Base-by-base conservation (phyloP, 176 grass and related monocot genomes). In the Tillandsia leiboldiana region DNA sequence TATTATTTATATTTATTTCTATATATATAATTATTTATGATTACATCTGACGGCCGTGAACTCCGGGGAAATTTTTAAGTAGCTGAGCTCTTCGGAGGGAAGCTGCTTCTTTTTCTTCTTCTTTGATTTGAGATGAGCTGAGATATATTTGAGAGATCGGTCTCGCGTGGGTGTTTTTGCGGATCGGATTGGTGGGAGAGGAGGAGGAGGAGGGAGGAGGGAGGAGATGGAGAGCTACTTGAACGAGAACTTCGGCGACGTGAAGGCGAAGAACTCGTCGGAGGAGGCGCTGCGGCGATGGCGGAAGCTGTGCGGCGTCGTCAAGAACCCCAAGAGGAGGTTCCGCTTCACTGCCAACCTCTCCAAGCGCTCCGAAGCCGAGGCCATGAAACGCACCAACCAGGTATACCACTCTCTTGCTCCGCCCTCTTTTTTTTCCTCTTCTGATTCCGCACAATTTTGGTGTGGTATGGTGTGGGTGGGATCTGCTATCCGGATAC, bases 291-390 rank as follows among this genome's bases (percentile, higher is more conserved):
- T 97, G 12, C 79, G 76, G 18, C 89, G 89, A 26, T 97, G 93
- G 93, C 84, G 93, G 71, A 71, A 65, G 50, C 84, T 97, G 33
- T 92, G 86, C 69, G 69, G 86, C 74, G 84, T 97, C 70, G 86
- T 97, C 70, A 97, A 92, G 89, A 97, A 97, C 67, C 93, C 93
- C 75, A 97, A 92, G 84, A 80, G 93, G 0, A 80, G 93, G 1
- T 97, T 97, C 75, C 84, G 93, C 12, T 97, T 97, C 80, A 97
- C 93, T 14, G 89, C 93, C 68, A 97, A 83, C 77, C 80, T 83
- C 48, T 80, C 70, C 26, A 97, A 90, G 81, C 89, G 89, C 62
- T 83, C 67, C 27, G 84, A 97, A 78, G 89, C 79, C 9, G 65
- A 87, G 81, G 86, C 86, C 64, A 89, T 92, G 74, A 85, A 58